Evolutionary conservation across 352 stramenopile species (phyloP), one percentile per base, ranked within the genome.

Genomic region (Pythium dissotocum): DNA sequence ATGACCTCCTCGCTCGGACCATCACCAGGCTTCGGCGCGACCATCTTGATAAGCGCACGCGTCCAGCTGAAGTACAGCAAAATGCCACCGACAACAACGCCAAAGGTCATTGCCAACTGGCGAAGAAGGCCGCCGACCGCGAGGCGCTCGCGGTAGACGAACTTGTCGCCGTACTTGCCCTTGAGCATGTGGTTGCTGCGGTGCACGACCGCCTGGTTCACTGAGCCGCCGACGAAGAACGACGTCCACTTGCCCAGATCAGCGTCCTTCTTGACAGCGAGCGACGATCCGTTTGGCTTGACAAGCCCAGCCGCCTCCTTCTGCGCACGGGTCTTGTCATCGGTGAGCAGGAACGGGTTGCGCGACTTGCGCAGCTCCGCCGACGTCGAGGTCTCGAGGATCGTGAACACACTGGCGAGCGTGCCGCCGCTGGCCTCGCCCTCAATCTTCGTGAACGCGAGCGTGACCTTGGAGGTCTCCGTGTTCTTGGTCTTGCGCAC

Each of bases 141-240:
- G 61, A 80, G 64, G 32, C 85, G 82, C 51, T 95, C 87, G 48
- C 65, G 73, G 65, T 92, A 94, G 12, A 88, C 73, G 36, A 95
- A 82, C 35, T 78, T 70, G 62, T 69, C 57, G 60, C 85, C 83
- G 65, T 95, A 95, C 36, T 71, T 68, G 60, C 76, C 69, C 30
- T 80, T 65, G 30, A 88, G 73, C 12, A 88, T 63, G 53, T 77
- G 77, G 72, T 93, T 93, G 58, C 68, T 85, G 52, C 85, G 82
- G 69, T 91, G 83, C n/a, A 98, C 90, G 36, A 95, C 58, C 6
- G 83, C 79, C 35, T 88, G 77, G 69, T 98, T 97, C 54, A 95
- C 80, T 0, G 63, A 72, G 0, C 74, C 77, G 70, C 96, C 93
- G 49, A 97, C 69, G 68, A 97, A 98, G 30, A 82, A 33, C 33